These are phyloP conservation scores for Zygosaccharomyces sapae DNA, from an alignment of 1,139 yeast genomes.

Conservation along the genomic window DNA sequence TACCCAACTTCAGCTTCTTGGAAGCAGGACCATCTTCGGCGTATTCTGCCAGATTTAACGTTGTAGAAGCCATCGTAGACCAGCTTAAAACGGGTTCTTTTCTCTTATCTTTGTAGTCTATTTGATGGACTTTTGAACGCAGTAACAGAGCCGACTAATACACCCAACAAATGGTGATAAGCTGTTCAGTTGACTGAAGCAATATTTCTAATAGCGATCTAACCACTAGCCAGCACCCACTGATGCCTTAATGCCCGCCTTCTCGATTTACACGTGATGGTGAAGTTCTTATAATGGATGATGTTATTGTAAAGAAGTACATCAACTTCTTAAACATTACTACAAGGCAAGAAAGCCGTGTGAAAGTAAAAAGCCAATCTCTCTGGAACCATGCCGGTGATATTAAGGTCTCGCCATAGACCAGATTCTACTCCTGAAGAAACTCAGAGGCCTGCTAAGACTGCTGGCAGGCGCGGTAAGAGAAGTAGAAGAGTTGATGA, in stretches of 20 bases:
- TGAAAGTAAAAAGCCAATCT: not conserved
- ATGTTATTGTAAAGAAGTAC: not conserved
- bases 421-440: slow-evolving; percentile 4
- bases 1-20: slow-evolving; percentile 22
- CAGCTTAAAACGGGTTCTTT: not conserved
- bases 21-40: not conserved
- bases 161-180: not conserved
- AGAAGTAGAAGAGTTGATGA: slow-evolving; percentile 13
- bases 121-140: not conserved
- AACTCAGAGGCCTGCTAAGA: slow-evolving; percentile 5
- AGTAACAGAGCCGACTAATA: not conserved
- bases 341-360: not conserved
- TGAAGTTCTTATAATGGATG: not conserved
- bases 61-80: not conserved
- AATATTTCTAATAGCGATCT: not conserved
- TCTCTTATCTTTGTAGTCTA: not conserved
- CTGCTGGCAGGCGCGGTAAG: slow-evolving; percentile 11
- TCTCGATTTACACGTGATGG: slow-evolving; percentile 1
- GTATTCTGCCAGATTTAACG: not conserved
- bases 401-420: slow-evolving; percentile 12
- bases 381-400: slow-evolving; percentile 9
- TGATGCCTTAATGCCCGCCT: not conserved
- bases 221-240: not conserved
- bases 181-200: not conserved
- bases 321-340: not conserved